These are phyloP conservation scores for Podospora bellae-mahoneyi DNA, from an alignment of 495 filamentous ascomycete species.

Conservation along the genomic window DNA sequence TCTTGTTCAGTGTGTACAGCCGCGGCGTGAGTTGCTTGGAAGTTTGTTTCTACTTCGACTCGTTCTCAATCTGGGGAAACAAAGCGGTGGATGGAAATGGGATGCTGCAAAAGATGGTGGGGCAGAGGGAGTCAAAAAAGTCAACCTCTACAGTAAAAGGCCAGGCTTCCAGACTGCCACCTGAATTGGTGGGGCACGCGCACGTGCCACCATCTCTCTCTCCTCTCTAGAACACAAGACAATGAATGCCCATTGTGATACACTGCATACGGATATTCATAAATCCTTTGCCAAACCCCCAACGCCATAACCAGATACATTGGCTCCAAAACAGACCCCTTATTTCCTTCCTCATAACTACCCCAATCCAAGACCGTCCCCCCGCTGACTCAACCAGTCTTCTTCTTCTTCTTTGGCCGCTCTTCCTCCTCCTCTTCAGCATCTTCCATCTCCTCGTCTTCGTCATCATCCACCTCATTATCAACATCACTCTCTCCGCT, in stretches of 20 bases:
- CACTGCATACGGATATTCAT: neutral
- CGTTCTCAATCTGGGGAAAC: neutral
- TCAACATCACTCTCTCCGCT: slow-evolving; percentile 55
- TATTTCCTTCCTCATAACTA: neutral
- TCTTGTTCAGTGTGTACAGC: neutral
- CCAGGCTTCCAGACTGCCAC: slow-evolving; percentile 9
- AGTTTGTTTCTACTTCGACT: neutral
- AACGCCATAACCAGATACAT: slow-evolving; percentile 3
- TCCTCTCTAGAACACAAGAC: neutral
- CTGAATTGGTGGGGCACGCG: slow-evolving; percentile 19
- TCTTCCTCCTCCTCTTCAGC: slow-evolving; percentile 36
- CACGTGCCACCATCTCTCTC: slow-evolving; percentile 8
- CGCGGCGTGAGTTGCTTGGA: neutral
- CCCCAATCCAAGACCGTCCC: neutral
- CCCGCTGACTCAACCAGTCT: slow-evolving; percentile 30
- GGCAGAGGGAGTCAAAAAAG: slow-evolving; percentile 13
- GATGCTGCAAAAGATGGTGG: slow-evolving; percentile 15
- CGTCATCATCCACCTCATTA: slow-evolving; percentile 42
- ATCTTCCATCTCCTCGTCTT: slow-evolving; percentile 34
- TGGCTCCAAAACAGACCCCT: neutral
- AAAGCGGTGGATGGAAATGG: slow-evolving; percentile 9
- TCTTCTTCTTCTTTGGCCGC: slow-evolving; percentile 51
- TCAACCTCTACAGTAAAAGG: slow-evolving; percentile 8
- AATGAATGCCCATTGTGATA: neutral
- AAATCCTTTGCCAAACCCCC: neutral